Conservation (phyloP, 75 land plant species). For the Chamaecyparis obtusa region DNA sequence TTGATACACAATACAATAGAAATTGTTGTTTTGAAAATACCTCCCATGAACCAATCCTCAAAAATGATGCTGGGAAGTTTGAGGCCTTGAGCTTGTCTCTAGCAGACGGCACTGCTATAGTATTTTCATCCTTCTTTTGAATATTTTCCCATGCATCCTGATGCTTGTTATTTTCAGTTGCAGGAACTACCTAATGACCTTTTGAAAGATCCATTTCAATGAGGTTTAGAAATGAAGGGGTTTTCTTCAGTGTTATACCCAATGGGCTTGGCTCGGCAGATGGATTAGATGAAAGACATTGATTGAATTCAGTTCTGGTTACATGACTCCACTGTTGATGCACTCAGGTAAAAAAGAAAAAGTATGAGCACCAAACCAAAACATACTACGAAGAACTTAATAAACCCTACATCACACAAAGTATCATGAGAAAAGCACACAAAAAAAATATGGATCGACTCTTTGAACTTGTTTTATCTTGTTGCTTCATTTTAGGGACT, state of each 20-base stretch:
- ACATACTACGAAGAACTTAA: not conserved
- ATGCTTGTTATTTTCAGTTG: not conserved
- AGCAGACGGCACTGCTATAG: not conserved
- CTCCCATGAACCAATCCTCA: too few species aligned
- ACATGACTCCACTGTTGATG: not conserved
- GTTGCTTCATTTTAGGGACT: too few species aligned
- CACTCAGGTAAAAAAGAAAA: not conserved
- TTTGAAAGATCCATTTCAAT: slow-evolving; percentile 28
- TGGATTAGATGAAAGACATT: too few species aligned
- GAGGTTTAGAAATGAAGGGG: slow-evolving; percentile 62
- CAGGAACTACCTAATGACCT: not conserved
- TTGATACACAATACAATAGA: too few species aligned
- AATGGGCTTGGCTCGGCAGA: slow-evolving; percentile 61
- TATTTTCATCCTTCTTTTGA: slow-evolving; percentile 16
- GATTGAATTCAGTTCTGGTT: not conserved
- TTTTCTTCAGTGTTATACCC: slow-evolving; percentile 56
- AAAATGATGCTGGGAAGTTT: slow-evolving; percentile 69
- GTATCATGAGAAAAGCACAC: not conserved
- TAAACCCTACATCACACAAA: not conserved
- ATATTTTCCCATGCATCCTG: not conserved
- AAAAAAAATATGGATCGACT: not conserved
- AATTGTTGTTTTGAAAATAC: too few species aligned
- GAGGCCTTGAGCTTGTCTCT: slow-evolving; percentile 77
- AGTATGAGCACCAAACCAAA: not conserved
- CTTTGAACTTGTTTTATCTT: too few species aligned